Base-by-base conservation (phyloP, 1,139 yeast species). In the Candida glucosophila region DNA sequence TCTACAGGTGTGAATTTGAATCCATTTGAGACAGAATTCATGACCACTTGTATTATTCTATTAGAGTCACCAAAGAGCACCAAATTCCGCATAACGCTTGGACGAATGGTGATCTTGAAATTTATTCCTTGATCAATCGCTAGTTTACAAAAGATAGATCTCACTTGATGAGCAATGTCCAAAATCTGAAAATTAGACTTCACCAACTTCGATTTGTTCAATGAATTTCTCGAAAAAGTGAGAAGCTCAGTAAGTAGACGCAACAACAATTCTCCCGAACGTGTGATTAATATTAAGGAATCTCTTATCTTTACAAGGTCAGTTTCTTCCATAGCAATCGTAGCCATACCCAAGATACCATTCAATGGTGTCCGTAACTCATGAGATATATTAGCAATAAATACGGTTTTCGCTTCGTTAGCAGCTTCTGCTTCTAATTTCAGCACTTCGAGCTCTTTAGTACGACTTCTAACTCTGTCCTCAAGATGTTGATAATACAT, bases 291-390 rank as follows among this genome's bases (percentile, higher is more conserved):
- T 37, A 77, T 78, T 35, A 88, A 58, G 2, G 66, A 58, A 29
- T 76, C 78, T 39, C 78, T 75, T 12, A 83, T 73, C 38, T 77
- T 74, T 4, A 61, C 50, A 5, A 66, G 63, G 40, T 83, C 90
- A 7, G 63, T 62, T 49, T 88, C 96, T 14, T 82, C 90, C 77
- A 85, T 72, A 2, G 95, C 90, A 29, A 88, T 83, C 2, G 94
- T 81, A 0, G 96, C 82, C 94, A 90, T 83, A 30, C 98, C 98
- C 31, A 90, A 58, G 22, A 90, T 90, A 47, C 97, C 98, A 51
- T 90, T 90, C 40, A 90, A 60, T 1, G 98, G 98, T 0, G 98
- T 90, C 38, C 96, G 67, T 44, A 90, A 66, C 54, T 90, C 98
- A 48, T 90, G 97, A 0, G 96, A 86, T 19, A 90, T 86, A 48